phyloP scores from a whole-genome alignment of 108 stramenopile genomes.

The Cylindrotheca closterium region DNA sequence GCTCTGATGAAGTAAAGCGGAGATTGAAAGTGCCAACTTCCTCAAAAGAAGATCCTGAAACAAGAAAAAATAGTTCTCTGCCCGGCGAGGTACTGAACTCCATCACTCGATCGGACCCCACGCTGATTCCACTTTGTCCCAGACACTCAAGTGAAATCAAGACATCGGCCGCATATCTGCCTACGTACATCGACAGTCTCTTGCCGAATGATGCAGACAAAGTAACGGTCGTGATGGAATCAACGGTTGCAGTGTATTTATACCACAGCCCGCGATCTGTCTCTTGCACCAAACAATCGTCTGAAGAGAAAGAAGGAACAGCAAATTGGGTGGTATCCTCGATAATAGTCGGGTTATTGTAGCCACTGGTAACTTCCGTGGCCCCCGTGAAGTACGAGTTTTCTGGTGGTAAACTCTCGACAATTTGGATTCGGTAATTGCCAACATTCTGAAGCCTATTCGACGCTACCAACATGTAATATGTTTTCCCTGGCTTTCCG shows the following conservation, averaged over 20 bases:
- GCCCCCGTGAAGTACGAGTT: not conserved
- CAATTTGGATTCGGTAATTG: not conserved
- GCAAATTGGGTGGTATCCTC: not conserved
- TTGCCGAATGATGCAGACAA: too few species aligned
- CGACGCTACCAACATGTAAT: not conserved
- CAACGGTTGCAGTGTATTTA: not conserved
- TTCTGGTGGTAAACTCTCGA: not conserved
- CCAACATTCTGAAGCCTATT: not conserved
- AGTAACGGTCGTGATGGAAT: not conserved
- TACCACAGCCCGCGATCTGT: not conserved
- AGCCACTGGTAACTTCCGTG: not conserved
- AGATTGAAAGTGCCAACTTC: not conserved
- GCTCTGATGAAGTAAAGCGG: not conserved
- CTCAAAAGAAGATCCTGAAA: not conserved
- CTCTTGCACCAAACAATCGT: not conserved
- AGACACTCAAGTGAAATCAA: not conserved
- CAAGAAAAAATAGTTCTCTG: not conserved
- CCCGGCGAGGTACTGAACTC: not conserved
- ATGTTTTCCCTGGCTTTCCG: not conserved
- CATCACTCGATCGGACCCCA: not conserved
- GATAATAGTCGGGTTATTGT: not conserved
- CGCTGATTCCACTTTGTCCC: not conserved
- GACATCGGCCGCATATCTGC: too few species aligned
- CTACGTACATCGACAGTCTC: too few species aligned
- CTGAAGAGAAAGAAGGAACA: not conserved